These are phyloP conservation scores for Clonostachys sp. DNA, from an alignment of 2,329 filamentous ascomycete species.

Conservation along the genomic window DNA sequence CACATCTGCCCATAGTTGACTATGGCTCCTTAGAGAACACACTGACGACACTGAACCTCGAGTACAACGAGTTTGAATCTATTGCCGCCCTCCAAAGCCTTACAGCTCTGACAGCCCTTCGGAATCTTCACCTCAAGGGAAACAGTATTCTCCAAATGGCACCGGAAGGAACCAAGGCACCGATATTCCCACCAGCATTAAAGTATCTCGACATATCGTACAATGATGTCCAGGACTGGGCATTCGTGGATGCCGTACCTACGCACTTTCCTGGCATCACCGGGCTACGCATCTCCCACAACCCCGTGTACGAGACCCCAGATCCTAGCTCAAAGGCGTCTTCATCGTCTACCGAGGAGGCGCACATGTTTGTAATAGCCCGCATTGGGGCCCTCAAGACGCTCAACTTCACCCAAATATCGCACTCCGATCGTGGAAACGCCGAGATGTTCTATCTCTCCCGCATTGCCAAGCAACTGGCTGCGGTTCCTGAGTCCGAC, in stretches of 20 bases:
- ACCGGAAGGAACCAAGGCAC: slow-evolving; percentile 12
- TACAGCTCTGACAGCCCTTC: slow-evolving; percentile 42
- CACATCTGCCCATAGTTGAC: slow-evolving; percentile 37
- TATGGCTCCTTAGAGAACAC: slow-evolving; percentile 37
- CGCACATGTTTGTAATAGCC: slow-evolving; percentile 83
- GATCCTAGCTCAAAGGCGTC: slow-evolving; percentile 25
- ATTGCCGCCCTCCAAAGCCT: slow-evolving; percentile 55
- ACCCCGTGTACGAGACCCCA: slow-evolving; percentile 69
- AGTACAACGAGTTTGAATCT: slow-evolving; percentile 64
- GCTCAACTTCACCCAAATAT: slow-evolving; percentile 72
- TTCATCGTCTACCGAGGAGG: slow-evolving; percentile 62
- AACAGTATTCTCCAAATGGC: slow-evolving; percentile 58
- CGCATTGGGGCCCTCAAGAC: slow-evolving; percentile 63
- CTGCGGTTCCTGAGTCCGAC: slow-evolving; percentile 46
- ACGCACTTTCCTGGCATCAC: slow-evolving; percentile 67
- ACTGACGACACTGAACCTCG: slow-evolving; percentile 62
- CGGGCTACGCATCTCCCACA: slow-evolving; percentile 76
- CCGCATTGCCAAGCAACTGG: slow-evolving; percentile 73
- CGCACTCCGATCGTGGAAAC: slow-evolving; percentile 71
- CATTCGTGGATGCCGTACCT: slow-evolving; percentile 66
- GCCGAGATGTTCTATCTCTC: slow-evolving; percentile 93
- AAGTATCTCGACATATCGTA: slow-evolving; percentile 70
- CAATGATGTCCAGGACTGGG: slow-evolving; percentile 66
- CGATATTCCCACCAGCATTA: slow-evolving; percentile 49
- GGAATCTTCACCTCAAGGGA: slow-evolving; percentile 67